Percentiles rank a stretch among this genome's conserved stretches.
Evolutionary conservation across 192 early-diverging fungal species (phyloP).

Genomic region (Coemansia sp.): DNA sequence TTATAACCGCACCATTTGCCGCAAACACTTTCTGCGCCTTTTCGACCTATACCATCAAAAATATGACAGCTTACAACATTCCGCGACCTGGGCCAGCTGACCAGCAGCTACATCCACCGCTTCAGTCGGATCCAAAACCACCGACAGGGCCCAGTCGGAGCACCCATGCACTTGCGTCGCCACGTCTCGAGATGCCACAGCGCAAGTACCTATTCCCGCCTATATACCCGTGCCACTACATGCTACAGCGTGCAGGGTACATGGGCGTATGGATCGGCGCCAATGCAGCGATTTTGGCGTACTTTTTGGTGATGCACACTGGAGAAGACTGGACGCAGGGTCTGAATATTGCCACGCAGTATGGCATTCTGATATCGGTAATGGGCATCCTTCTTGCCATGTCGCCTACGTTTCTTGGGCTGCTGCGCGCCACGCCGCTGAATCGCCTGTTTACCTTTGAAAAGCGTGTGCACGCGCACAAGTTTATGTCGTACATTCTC

Average conservation of each 20-base stretch:
- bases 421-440: slow-evolving; percentile 59
- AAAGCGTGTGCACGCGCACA: slow-evolving; percentile 74
- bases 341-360: slow-evolving; percentile 45
- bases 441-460: slow-evolving; percentile 67
- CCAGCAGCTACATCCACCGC: slow-evolving; percentile 2
- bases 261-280: slow-evolving; percentile 47
- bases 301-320: slow-evolving; percentile 31
- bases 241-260: slow-evolving; percentile 48
- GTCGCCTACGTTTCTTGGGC: slow-evolving; percentile 70
- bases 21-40: background rate
- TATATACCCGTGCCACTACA: slow-evolving; percentile 55
- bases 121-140: background rate
- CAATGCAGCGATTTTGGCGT: slow-evolving; percentile 39
- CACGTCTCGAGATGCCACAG: slow-evolving; percentile 18
- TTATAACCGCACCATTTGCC: background rate
- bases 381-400: slow-evolving; percentile 59
- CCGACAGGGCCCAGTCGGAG: background rate
- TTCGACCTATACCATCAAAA: background rate
- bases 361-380: slow-evolving; percentile 47
- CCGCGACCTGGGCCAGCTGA: background rate
- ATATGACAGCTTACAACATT: background rate
- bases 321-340: slow-evolving; percentile 41
- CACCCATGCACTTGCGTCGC: background rate
- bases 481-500: slow-evolving; percentile 66
- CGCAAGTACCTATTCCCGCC: slow-evolving; percentile 44